A percentile compares a stretch with the other conserved stretches of the same genome.
Conservation (phyloP, 768 basidiomycete species). For the Auricularia auricula-judae region DNA sequence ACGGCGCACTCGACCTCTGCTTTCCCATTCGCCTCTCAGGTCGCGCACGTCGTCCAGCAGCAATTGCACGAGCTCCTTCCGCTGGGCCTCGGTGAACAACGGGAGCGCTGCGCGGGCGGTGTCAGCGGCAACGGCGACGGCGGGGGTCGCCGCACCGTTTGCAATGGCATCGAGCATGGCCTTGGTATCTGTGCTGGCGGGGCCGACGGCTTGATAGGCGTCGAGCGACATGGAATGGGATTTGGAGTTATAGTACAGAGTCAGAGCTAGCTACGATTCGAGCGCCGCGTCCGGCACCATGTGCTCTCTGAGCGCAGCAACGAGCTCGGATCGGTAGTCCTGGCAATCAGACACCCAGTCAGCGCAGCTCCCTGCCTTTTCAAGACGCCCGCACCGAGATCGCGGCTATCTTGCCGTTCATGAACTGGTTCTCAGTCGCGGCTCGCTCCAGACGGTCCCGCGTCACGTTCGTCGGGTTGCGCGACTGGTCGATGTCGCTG, state of each 20-base stretch:
- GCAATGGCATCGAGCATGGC: constrained; percentile 40
- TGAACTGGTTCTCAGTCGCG: constrained; percentile 83
- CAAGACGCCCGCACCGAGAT: constrained; percentile 40
- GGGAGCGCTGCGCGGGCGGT: constrained; percentile 28
- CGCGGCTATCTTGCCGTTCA: constrained; percentile 80
- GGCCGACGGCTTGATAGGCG: constrained; percentile 25
- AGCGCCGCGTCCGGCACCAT: background rate
- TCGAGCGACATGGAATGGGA: background rate
- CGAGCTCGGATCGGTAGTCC: background rate
- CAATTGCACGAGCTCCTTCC: constrained; percentile 42
- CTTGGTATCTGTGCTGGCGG: constrained; percentile 34
- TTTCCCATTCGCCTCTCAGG: constrained; percentile 28
- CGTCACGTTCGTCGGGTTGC: constrained; percentile 75
- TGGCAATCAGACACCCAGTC: background rate
- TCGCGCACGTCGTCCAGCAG: constrained; percentile 50
- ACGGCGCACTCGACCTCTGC: constrained; percentile 34
- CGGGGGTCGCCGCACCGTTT: constrained; percentile 19
- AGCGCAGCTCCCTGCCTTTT: background rate
- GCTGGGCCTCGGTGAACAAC: constrained; percentile 36
- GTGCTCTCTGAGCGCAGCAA: background rate
- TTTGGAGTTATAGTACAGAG: background rate
- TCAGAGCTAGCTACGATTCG: background rate
- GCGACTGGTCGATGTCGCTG: constrained; percentile 66
- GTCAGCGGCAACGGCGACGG: background rate
- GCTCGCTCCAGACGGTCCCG: constrained; percentile 71